Percentiles rank a stretch among this genome's conserved stretches.
These are phyloP conservation scores for Coemansia sp. DNA, from an alignment of 192 early-diverging fungal genomes.

Conservation along the genomic window DNA sequence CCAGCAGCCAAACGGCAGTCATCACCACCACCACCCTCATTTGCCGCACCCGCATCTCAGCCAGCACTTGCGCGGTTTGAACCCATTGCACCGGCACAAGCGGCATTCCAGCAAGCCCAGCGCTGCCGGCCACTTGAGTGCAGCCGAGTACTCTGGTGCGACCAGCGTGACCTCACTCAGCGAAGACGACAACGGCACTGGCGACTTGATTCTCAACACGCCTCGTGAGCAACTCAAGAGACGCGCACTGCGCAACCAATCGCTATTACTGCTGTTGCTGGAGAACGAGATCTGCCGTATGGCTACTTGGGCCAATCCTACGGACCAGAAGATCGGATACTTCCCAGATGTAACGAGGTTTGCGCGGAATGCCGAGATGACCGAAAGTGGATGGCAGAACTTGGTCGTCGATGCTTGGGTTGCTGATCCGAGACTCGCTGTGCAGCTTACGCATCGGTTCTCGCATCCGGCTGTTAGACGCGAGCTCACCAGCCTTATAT, in stretches of 20 bases:
- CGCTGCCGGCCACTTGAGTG: background rate
- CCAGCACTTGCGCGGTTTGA: slow-evolving; percentile 27
- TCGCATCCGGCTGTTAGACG: slow-evolving; percentile 63
- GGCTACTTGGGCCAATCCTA: slow-evolving; percentile 80
- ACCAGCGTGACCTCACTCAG: slow-evolving; percentile 36
- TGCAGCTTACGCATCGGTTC: slow-evolving; percentile 78
- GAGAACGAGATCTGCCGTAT: slow-evolving; percentile 87
- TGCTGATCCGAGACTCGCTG: slow-evolving; percentile 75
- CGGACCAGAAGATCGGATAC: slow-evolving; percentile 47
- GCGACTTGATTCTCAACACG: slow-evolving; percentile 26
- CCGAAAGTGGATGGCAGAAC: slow-evolving; percentile 70
- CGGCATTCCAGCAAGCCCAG: slow-evolving; percentile 6
- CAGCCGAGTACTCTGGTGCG: slow-evolving; percentile 14
- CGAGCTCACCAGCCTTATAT: slow-evolving; percentile 66
- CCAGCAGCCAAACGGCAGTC: slow-evolving; percentile 1
- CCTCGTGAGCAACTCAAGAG: slow-evolving; percentile 39
- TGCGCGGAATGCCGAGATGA: slow-evolving; percentile 41
- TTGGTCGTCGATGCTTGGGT: slow-evolving; percentile 82
- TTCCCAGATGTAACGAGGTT: slow-evolving; percentile 43
- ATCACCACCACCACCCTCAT: slow-evolving; percentile 6
- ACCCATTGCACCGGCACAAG: slow-evolving; percentile 22
- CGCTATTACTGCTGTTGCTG: slow-evolving; percentile 75
- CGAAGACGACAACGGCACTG: slow-evolving; percentile 11
- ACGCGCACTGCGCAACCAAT: slow-evolving; percentile 29
- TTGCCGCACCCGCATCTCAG: slow-evolving; percentile 14